Base-by-base conservation (phyloP, 306 rosid genomes). In the Cicer bijugum region DNA sequence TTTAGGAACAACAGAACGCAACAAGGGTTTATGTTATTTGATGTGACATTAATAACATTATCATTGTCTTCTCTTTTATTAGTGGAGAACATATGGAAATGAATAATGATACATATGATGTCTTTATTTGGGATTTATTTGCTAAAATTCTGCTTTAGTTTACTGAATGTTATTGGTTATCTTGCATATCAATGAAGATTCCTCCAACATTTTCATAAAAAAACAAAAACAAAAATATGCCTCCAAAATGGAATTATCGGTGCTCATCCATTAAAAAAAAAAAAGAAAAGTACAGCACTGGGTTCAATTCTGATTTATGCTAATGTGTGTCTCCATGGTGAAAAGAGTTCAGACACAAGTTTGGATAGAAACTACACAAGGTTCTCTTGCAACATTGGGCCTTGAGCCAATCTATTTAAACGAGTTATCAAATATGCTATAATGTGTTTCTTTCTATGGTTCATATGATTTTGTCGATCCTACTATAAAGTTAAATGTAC, bases 11-110 rank as follows among this genome's bases (percentile, higher is more conserved):
- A 38, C 5, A 40, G 7, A 47, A 61, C 44, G 50, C 50, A 5
- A 48, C 5, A 35, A 23, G 52, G 23, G 67, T 46, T 73, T 44
- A 68, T 73, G 44, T 69, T 14, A 78, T 53, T 68, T 60, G 82
- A 73, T 61, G 80, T 47, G 82, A 77, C 75, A 73, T 67, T 63
- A 80, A 63, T 60, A 68, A 77, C 67, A 68, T 77, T 80, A 81
- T 84, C 84, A 7, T 17, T 59, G 45, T 39, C 42, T 64, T 61
- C 53, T 33, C 72, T 56, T 56, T 81, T 81, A 12, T 9, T 62
- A 65, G 85, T 84, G 85, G 87, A 77, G 83, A 77, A 77, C 83
- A 69, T n/a, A 83, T 17, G 70, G 60, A 84, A 73, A 48, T 67
- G n/a, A 8, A 47, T 14, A n/a, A 33, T 55, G 74, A 80, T 10